Percentiles rank a stretch among this genome's conserved stretches.
These are phyloP conservation scores for Daldinia concentrica DNA, from an alignment of 495 filamentous ascomycete species.

Conservation along the genomic window DNA sequence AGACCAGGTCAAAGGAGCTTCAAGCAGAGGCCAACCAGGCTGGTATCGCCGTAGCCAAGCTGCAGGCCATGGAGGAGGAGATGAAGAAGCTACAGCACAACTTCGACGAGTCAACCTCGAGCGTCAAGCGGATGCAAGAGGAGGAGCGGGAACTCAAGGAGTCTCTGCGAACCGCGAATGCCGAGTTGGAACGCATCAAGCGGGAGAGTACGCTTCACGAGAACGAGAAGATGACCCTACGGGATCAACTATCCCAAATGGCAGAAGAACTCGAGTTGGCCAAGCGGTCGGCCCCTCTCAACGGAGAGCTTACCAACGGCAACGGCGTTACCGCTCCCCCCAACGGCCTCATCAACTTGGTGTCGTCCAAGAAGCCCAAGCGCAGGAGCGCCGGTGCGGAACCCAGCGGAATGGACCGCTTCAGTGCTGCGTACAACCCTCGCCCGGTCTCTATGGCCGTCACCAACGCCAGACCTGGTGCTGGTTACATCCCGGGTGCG, in stretches of 20 bases:
- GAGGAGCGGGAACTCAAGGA: constrained; percentile 86
- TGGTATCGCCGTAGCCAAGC: constrained; percentile 88
- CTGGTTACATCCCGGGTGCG: constrained; percentile 74
- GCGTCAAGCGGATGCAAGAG: constrained; percentile 91
- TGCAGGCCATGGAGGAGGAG: constrained; percentile 90
- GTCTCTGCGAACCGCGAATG: constrained; percentile 74
- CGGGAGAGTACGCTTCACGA: constrained; percentile 75
- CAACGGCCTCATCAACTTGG: constrained; percentile 91
- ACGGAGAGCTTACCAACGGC: constrained; percentile 80
- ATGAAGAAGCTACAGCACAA: constrained; percentile 89
- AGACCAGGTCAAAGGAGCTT: constrained; percentile 88
- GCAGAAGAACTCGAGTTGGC: constrained; percentile 92
- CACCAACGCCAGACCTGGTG: constrained; percentile 69
- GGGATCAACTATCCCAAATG: constrained; percentile 86
- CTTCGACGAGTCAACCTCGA: constrained; percentile 85
- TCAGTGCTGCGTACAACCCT: constrained; percentile 91
- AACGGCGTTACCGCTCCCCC: constrained; percentile 60
- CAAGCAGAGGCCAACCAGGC: constrained; percentile 97
- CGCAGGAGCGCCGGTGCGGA: constrained; percentile 93
- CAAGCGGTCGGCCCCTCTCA: constrained; percentile 68
- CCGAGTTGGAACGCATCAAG: constrained; percentile 80
- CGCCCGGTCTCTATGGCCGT: constrained; percentile 93
- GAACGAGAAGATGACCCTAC: constrained; percentile 81
- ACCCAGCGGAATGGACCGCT: constrained; percentile 80
- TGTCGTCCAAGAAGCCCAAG: constrained; percentile 97